Evolutionary conservation across 176 grass and related monocot genomes (phyloP), one percentile per base, ranked within the genome.

Genomic region (Puya raimondii): DNA sequence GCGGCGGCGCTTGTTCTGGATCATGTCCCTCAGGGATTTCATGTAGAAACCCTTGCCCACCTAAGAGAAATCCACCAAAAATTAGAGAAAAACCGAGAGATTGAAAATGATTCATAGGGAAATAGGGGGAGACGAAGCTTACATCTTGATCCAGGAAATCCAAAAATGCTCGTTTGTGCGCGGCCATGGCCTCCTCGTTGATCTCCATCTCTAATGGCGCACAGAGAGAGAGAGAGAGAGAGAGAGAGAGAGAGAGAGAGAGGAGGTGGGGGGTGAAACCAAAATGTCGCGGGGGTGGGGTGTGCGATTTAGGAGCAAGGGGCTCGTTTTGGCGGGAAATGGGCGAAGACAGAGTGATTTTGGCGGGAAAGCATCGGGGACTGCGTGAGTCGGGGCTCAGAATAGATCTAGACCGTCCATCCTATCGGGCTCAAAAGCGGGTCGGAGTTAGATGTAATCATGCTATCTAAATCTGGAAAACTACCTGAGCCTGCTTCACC

Each of bases 171-270:
- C 89, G 80, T 82, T 86, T 93, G 84, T 99, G 69, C 75, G 87
- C 89, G 18, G 84, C 94, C 89, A 93, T 86, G 71, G 87, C 89
- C 72, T 99, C 94, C 79, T 99, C 94, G 89, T 99, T 99, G 74
- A 90, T 78, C 68, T 99, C 94, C 94, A 99, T 99, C 80, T 71
- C 78, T 56, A 64, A 25, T 68, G 61, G 79, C 68, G 72, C 67
- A 4, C 18, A 61, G 72, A 47, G 48, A 51, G 10, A 4, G 27
- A 23, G 52, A 65, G 4, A 23, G 54, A 16, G 9, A 4, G 29
- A 52, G 42, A 23, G 47, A 2, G 10, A 2, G 71, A 58, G 71
- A 53, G 76, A 69, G 74, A 64, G 52, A 51, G 74, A 70, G 51
- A 70, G 9, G 18, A 2, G 17, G 50, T 50, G n/a, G 18, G 47